These are phyloP conservation scores for Tremella yokohamensis DNA, from an alignment of 768 basidiomycete genomes.

Conservation along the genomic window DNA sequence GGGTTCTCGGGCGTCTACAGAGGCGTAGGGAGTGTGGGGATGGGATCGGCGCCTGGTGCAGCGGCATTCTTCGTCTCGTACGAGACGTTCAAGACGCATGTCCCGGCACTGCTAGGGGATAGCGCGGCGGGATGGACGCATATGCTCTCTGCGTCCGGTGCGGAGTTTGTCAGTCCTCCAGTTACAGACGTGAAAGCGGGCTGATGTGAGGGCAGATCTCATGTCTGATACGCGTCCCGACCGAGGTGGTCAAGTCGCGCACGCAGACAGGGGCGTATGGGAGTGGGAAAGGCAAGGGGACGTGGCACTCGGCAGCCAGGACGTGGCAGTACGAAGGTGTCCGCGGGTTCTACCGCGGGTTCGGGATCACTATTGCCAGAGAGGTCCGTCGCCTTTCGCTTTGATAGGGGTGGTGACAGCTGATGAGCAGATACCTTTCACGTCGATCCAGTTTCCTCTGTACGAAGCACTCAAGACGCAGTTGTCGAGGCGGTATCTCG, in stretches of 20 bases:
- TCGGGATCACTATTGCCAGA: constrained; percentile 70
- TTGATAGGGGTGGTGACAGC: neutral
- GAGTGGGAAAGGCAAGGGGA: constrained; percentile 36
- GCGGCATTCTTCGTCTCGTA: constrained; percentile 94
- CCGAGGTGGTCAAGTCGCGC: constrained; percentile 92
- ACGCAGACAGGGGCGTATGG: constrained; percentile 81
- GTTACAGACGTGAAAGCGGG: neutral
- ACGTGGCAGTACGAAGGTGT: constrained; percentile 61
- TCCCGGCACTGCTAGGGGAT: constrained; percentile 60
- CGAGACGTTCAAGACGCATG: constrained; percentile 73
- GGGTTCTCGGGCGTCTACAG: constrained; percentile 89
- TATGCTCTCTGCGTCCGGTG: constrained; percentile 58
- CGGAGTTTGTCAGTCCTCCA: constrained; percentile 57
- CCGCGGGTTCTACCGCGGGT: constrained; percentile 82
- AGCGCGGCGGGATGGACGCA: constrained; percentile 56
- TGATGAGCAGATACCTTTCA: constrained; percentile 80
- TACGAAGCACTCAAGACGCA: constrained; percentile 80
- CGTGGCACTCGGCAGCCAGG: constrained; percentile 44
- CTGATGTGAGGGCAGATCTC: constrained; percentile 55
- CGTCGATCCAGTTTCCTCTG: constrained; percentile 89
- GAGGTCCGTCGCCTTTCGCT: constrained; percentile 54
- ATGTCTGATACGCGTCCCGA: constrained; percentile 89
- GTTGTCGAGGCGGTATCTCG: constrained; percentile 57
- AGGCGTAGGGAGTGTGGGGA: constrained; percentile 86
- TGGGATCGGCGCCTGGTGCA: constrained; percentile 94